Conservation (phyloP, 306 rosid genomes). For the Cicer chorassanicum region DNA sequence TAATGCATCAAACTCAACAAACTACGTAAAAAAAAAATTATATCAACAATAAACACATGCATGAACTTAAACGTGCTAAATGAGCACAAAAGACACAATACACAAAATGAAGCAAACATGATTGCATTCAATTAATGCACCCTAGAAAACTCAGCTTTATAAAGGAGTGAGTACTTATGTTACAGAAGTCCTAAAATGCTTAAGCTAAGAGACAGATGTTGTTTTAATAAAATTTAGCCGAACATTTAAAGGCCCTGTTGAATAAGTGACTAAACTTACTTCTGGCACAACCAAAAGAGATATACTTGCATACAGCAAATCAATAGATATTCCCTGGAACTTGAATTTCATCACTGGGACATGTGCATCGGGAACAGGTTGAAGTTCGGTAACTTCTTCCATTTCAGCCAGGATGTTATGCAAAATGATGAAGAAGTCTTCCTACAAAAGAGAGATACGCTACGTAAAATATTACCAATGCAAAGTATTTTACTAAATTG, state of each 20-base stretch:
- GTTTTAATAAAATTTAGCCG: conserved; percentile 16
- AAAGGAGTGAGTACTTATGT: conserved; percentile 30
- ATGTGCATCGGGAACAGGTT: conserved; percentile 90
- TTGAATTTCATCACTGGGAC: conserved; percentile 98
- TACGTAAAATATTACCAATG: conserved; percentile 40
- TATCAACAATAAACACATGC: conserved; percentile 27
- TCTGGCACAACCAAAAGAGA: conserved; percentile 89
- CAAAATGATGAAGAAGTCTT: conserved; percentile 83
- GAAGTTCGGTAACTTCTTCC: conserved; percentile 94
- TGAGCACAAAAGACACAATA: conserved; percentile 9
- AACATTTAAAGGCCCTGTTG: conserved; percentile 38
- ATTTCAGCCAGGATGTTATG: conserved; percentile 77
- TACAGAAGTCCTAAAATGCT: conserved; percentile 23
- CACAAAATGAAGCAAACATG: conserved; percentile 5
- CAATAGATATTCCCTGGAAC: conserved; percentile 86
- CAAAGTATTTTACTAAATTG: conserved; percentile 21
- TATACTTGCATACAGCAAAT: conserved; percentile 91
- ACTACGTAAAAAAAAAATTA: conserved; percentile 24
- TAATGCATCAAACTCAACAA: conserved; percentile 37
- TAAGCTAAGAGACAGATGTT: conserved; percentile 1
- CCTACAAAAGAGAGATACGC: conserved; percentile 58
- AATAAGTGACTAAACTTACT: conserved; percentile 60
- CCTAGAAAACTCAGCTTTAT: conserved; percentile 22
- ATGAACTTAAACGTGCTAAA: conserved; percentile 24
- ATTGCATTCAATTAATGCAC: conserved; percentile 16